Base-by-base conservation (phyloP, 768 basidiomycete species). In the Botryobasidium botryosum region DNA sequence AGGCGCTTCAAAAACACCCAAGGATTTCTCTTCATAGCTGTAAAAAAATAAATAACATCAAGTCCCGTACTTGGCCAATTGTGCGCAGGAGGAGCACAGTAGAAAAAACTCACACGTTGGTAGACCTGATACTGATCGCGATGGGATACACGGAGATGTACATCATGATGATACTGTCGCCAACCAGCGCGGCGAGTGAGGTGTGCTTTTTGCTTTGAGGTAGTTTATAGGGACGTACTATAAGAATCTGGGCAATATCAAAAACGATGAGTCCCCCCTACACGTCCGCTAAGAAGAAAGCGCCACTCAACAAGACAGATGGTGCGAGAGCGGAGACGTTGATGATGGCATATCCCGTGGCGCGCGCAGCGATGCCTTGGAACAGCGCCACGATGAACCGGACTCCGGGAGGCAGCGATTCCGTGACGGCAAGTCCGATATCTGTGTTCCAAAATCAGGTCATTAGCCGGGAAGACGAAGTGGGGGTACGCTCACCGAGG, bases 21-120 rank as follows among this genome's bases (percentile, higher is more conserved):
- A 69, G 0, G 86, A 90, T 44, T 74, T 76, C 54, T 94, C 90
- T 60, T 97, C 92, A 56, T 96, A 53, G 10, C 31, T 33, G 31
- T 8, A 33, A 17, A 17, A 17, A 17, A 17, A 33, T 8, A 33
- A n/a, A n/a, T n/a, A n/a, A n/a, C n/a, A n/a, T n/a, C n/a, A n/a
- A n/a, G n/a, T n/a, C n/a, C n/a, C n/a, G n/a, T n/a, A n/a, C n/a
- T n/a, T n/a, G n/a, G 31, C 31, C 31, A 17, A 8, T 33, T 8
- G 10, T 33, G 31, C 31, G 31, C 10, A 33, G 8, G 8, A 8
- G 31, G 8, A 33, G 31, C 8, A 8, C 10, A 8, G 31, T 33
- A 33, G 8, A 33, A 33, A 33, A 17, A 33, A 17, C 31, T 17
- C 17, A 33, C 21, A 86, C 85, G 52, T 87, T 86, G 37, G 81